Base-by-base conservation (phyloP, 805 yeast species). In the Ogataea ganodermae region DNA sequence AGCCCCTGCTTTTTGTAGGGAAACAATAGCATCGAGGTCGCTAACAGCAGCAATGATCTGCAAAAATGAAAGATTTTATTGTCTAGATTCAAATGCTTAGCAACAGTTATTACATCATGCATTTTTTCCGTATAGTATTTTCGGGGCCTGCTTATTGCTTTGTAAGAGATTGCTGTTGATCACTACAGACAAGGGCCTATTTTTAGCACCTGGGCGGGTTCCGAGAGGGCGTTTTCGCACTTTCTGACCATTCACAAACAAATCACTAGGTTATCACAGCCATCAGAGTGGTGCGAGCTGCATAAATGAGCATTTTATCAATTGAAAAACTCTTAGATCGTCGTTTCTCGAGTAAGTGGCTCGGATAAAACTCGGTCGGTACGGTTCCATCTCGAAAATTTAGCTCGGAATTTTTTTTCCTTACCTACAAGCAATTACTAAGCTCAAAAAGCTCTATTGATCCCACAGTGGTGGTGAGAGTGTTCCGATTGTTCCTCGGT, bases 81-180 rank as follows among this genome's bases (percentile, higher is more conserved):
- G 36, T 33, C 18, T 18, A 17, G 5, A 8, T 4, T 17, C 21
- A 10, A 17, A 10, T 8, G 20, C 30, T 36, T 23, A n/a, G 14
- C 40, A 36, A 36, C 40, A 22, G 40, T 36, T 24, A 36, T 23
- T 30, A 36, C 30, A 12, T 36, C 40, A 36, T 36, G 40, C 40
- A 36, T 14, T 8, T 18, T 7, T 18, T 33, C 9, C 8, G 24
- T 33, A 6, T 20, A 35, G 14, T 5, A 10, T 24, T 36, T 23
- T 14, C 24, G 40, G 40, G 40, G 24, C 40, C 40, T 36, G 22
- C 8, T 21, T 18, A 16, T 18, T 10, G 30, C 30, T 23, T 4
- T 36, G 5, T 23, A 3, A 6, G n/a, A 21, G 27, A 14, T 35
- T 35, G 35, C 38, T 22, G 13, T 22, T 36, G 31, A 20, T 6